Evolutionary conservation across 2,329 filamentous ascomycete species (phyloP), one percentile per base, ranked within the genome.

Genomic region (Cylindrodendrum hubeiense): DNA sequence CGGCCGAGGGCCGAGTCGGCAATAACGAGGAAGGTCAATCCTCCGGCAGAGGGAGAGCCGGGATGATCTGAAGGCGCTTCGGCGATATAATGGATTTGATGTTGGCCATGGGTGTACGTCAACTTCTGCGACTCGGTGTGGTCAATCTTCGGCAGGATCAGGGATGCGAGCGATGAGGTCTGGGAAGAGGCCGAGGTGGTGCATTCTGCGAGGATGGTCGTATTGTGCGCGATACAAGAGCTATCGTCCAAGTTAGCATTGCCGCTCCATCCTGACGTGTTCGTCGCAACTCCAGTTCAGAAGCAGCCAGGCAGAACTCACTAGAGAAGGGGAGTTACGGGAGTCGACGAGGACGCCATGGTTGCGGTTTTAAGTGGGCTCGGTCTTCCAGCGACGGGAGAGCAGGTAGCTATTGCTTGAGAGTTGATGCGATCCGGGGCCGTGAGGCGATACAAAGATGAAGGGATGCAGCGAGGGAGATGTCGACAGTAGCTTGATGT

Each of bases 71-170:
- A 91, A 10, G 94, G 91, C 0, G 94, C 90, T 77, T 96, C 93
- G 75, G 95, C 89, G 77, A 98, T 92, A 85, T 97, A 98, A 86
- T 99, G 95, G 80, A 98, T 96, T 85, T 96, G 94, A 80, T 97
- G 91, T 65, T 91, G 86, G 82, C 94, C 93, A 81, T 98, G 94
- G 43, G 94, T 97, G 84, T 97, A 98, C 59, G 95, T 98, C 71
- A 97, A 89, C 82, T 98, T 98, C 77, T 97, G 90, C 1, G 94
- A 86, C 30, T 87, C 84, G 69, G 85, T 82, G 83, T 99, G 96
- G 60, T 87, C 86, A 85, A 99, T 97, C 80, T 97, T 97, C 63
- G 97, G 96, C 47, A 99, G 93, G 83, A 99, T 94, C 74, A 98
- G 86, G 47, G 94, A 96, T 71, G 95, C 94, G 74, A 98, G 92